A percentile compares a stretch with the other conserved stretches of the same genome.
phyloP scores from a whole-genome alignment of 2,329 filamentous ascomycete species.

The Phoma sp. region DNA sequence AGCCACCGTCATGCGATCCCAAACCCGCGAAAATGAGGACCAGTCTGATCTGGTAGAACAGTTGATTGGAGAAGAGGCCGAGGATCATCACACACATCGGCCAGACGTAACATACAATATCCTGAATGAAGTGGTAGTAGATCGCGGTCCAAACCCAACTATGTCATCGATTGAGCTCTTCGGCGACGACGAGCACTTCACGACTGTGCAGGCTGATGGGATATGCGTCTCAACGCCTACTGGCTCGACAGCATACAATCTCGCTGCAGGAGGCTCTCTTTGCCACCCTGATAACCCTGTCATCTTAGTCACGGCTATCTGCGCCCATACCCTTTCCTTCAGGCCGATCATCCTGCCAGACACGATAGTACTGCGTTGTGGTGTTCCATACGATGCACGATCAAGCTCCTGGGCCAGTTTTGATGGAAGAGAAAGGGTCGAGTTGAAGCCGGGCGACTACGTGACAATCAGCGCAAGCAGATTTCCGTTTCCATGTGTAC shows the following conservation, averaged over 20 bases:
- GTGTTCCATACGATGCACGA: slow-evolving; percentile 91
- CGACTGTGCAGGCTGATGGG: slow-evolving; percentile 89
- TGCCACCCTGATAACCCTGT: slow-evolving; percentile 97
- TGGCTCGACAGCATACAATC: slow-evolving; percentile 92
- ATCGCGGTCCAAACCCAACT: slow-evolving; percentile 90
- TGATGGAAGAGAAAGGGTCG: slow-evolving; percentile 82
- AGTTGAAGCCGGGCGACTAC: slow-evolving; percentile 79
- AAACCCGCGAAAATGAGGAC: slow-evolving; percentile 51
- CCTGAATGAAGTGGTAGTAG: slow-evolving; percentile 95
- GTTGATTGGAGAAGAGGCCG: slow-evolving; percentile 82
- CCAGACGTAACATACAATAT: slow-evolving; percentile 89
- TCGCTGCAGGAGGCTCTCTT: slow-evolving; percentile 91
- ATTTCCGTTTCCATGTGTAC: slow-evolving; percentile 80
- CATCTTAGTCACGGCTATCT: slow-evolving; percentile 92
- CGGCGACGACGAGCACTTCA: slow-evolving; percentile 94
- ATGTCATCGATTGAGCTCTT: slow-evolving; percentile 94
- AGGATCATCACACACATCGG: slow-evolving; percentile 82
- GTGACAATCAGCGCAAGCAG: slow-evolving; percentile 82
- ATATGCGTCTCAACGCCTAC: slow-evolving; percentile 94
- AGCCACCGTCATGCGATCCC: slow-evolving; percentile 87
- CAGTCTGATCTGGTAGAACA: slow-evolving; percentile 74
- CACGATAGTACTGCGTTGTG: slow-evolving; percentile 89
- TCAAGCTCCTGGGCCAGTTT: slow-evolving; percentile 97
- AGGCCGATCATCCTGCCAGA: slow-evolving; percentile 96
- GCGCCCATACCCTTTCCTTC: slow-evolving; percentile 93